Conservation (phyloP, 352 stramenopile genomes). For the Phytophthora sp. region DNA sequence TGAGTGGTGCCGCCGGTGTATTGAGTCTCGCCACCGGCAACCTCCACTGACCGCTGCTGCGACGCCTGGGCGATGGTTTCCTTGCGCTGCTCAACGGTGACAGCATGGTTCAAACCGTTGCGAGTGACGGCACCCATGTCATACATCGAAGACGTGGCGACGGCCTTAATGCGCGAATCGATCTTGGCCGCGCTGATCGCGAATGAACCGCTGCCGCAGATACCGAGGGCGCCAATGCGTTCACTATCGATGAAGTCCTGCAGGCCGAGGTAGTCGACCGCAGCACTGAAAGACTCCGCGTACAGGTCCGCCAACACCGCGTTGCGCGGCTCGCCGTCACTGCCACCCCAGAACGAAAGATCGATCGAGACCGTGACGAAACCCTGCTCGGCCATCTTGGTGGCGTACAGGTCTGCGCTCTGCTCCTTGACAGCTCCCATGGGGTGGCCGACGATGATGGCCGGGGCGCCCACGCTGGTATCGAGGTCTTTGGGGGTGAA, state of each 20-base stretch:
- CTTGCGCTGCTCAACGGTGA: constrained; percentile 15
- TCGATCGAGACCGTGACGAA: constrained; percentile 25
- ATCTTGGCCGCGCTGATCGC: constrained; percentile 25
- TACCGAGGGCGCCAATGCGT: constrained; percentile 14
- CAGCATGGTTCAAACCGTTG: not conserved
- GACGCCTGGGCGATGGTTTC: not conserved
- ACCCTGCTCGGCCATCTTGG: constrained; percentile 24
- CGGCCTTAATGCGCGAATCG: constrained; percentile 26
- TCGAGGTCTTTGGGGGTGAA: constrained; percentile 15
- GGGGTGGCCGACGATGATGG: constrained; percentile 13
- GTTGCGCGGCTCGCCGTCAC: constrained; percentile 11
- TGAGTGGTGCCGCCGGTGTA: constrained; percentile 7
- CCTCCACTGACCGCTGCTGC: constrained; percentile 10
- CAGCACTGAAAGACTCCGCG: not conserved
- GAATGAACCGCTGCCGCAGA: constrained; percentile 23
- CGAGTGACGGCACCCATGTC: constrained; percentile 17
- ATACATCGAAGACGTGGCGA: constrained; percentile 18
- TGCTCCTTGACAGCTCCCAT: constrained; percentile 32
- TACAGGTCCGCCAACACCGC: not conserved
- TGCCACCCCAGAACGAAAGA: constrained; percentile 21
- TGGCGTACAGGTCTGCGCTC: constrained; percentile 25
- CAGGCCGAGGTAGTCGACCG: constrained; percentile 9
- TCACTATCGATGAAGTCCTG: constrained; percentile 14
- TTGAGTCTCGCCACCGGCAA: not conserved
- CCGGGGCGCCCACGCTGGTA: not conserved